Conservation (phyloP, 2,329 filamentous ascomycete genomes). For the Harringtonia lauricola region DNA sequence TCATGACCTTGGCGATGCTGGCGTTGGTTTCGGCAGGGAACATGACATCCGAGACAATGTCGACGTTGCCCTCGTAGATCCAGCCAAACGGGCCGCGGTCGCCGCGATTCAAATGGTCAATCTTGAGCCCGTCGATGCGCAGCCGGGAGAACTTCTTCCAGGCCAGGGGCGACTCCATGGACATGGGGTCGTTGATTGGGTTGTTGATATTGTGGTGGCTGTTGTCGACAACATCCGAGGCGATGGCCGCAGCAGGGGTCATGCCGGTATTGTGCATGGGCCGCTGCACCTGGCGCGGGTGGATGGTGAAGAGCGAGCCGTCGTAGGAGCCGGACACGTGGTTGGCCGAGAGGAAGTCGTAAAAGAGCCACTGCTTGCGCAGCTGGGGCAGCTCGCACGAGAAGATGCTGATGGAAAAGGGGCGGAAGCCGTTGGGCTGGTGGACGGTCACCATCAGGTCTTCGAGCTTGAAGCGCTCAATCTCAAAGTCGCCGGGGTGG, state of each 20-base stretch:
- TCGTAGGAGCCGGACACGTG: slow-evolving; percentile 95
- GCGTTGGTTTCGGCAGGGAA: slow-evolving; percentile 82
- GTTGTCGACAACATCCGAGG: slow-evolving; percentile 35
- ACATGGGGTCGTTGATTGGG: slow-evolving; percentile 2
- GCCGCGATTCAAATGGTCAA: slow-evolving; percentile 90
- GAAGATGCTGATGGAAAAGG: slow-evolving; percentile 90
- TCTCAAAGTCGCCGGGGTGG: slow-evolving; percentile 87
- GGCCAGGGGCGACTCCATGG: slow-evolving; percentile 22
- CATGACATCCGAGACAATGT: slow-evolving; percentile 93
- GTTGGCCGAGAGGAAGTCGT: slow-evolving; percentile 90
- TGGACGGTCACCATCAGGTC: slow-evolving; percentile 86
- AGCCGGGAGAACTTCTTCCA: slow-evolving; percentile 97
- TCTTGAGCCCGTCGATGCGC: slow-evolving; percentile 84
- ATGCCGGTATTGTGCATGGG: background rate
- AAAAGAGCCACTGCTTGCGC: slow-evolving; percentile 94
- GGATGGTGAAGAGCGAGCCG: slow-evolving; percentile 92
- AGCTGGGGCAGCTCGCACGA: slow-evolving; percentile 88
- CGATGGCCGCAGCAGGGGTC: slow-evolving; percentile 50
- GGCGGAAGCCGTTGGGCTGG: slow-evolving; percentile 83
- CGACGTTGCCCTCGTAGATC: slow-evolving; percentile 95
- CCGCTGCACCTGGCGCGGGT: slow-evolving; percentile 75
- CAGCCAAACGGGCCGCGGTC: slow-evolving; percentile 92
- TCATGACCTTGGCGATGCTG: slow-evolving; percentile 85
- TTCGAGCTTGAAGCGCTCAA: slow-evolving; percentile 92
- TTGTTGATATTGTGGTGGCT: slow-evolving; percentile 46